Base-by-base conservation (phyloP, 179 eudicot species). In the Patellifolia procumbens region DNA sequence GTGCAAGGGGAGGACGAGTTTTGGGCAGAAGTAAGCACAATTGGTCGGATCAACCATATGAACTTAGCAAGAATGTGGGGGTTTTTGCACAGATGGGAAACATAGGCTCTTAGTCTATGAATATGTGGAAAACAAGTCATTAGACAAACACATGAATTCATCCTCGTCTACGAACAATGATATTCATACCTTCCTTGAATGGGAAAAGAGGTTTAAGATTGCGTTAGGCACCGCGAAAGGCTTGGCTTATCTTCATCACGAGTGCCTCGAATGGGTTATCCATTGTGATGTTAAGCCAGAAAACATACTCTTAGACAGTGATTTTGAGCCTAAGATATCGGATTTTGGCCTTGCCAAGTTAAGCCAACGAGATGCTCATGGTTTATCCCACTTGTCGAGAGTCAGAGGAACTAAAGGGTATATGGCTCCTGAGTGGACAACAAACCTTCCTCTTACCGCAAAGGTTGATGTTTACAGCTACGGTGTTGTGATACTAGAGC, bases 261-360 rank as follows among this genome's bases (percentile, higher is more conserved):
- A 84, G 56, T 85, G 89, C 67, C 78, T 85, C 13, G 84, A 87
- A 78, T 85, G 87, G 88, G 88, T 87, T 34, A 78, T 87, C 26
- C 87, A 83, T 52, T 87, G 90, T 53, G 90, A 87, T 72, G 76
- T 87, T 22, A 87, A 87, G 83, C 87, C 90, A 0, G 87, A 83
- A 63, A 85, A 82, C 64, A 82, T 86, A 46, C 83, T 87, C 16
- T 26, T 87, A 6, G 88, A 86, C 55, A 7, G 29, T 1, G 75
- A 82, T 0, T 82, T 81, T 51, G 83, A 80, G 34, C 82, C 87
- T 20, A 87, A 87, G 73, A 83, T 87, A 60, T 80, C 87, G 0
- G 90, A 87, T 73, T 87, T 85, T 49, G 90, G 88, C 26, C 72
- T 87, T 0, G 80, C 85, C 4, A 85, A 82, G 75, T 67, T 86